Conservation (phyloP, 2,329 filamentous ascomycete genomes). For the Colletotrichum liaoningense region DNA sequence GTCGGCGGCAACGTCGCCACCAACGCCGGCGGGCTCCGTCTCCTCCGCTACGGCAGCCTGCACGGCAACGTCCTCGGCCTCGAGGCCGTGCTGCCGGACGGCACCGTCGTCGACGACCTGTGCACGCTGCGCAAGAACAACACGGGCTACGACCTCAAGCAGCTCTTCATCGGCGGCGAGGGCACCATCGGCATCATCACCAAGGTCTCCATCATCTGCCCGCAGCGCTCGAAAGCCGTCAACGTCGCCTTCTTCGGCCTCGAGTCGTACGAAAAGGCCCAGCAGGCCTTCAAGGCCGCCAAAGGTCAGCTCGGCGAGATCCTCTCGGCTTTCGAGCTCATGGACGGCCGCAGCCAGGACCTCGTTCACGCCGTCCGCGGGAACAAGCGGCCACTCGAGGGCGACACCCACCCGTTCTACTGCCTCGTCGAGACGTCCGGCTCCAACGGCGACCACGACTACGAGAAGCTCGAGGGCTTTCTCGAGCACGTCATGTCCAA, state of each 20-base stretch:
- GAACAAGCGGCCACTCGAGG: slow-evolving; percentile 84
- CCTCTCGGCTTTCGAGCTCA: slow-evolving; percentile 95
- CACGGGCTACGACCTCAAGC: slow-evolving; percentile 97
- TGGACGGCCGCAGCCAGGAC: slow-evolving; percentile 87
- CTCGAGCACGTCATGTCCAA: slow-evolving; percentile 91
- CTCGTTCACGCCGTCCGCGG: slow-evolving; percentile 80
- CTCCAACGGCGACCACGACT: slow-evolving; percentile 93
- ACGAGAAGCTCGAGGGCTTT: slow-evolving; percentile 89
- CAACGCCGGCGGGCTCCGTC: slow-evolving; percentile 90
- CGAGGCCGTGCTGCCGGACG: slow-evolving; percentile 93
- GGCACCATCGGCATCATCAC: slow-evolving; percentile 97
- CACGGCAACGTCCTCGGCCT: slow-evolving; percentile 94
- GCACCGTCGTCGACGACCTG: slow-evolving; percentile 90
- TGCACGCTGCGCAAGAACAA: slow-evolving; percentile 96
- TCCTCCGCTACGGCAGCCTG: slow-evolving; percentile 92
- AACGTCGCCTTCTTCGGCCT: slow-evolving; percentile 97
- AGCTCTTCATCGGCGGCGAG: slow-evolving; percentile 95
- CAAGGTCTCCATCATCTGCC: slow-evolving; percentile 87
- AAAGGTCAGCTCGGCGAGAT: slow-evolving; percentile 94
- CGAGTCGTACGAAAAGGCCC: slow-evolving; percentile 89
- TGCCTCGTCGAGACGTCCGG: slow-evolving; percentile 97
- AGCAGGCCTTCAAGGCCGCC: slow-evolving; percentile 86
- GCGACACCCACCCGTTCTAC: slow-evolving; percentile 86
- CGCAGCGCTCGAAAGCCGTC: slow-evolving; percentile 85
- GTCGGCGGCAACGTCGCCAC: slow-evolving; percentile 96